Evolutionary conservation across 768 basidiomycete genomes (phyloP), one percentile per base, ranked within the genome.

Genomic region (Leucosporidium scottii): DNA sequence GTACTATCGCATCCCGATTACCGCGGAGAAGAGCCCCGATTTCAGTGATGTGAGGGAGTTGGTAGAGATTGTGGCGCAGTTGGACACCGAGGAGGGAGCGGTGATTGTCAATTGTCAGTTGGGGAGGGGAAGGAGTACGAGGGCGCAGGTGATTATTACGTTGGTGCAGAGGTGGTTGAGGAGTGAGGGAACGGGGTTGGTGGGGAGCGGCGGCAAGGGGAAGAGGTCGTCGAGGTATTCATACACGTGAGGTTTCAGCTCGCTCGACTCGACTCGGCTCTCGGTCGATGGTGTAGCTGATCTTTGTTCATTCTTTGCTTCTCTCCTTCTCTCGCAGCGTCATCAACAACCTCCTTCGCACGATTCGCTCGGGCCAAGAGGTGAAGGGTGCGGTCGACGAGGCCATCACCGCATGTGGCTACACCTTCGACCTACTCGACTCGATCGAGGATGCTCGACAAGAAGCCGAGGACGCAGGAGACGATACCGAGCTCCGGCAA

Each of bases 51-150:
- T 91, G 49, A 82, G 86, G 15, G 85, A 85, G 8, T 81, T 85
- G 62, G 83, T 87, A 10, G 82, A 83, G 27, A 83, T 84, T 49
- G 87, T 88, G 0, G 89, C 68, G 10, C 48, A 64, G 49, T 60
- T 69, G 25, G 68, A 70, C 18, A 73, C 75, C 56, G 65, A 66
- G 67, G 73, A 79, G 9, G 58, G 62, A n/a, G 78, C 79, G 8
- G 88, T 98, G 65, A 87, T 99, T 23, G 84, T 99, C 47, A 99
- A 98, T 75, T 96, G 93, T 74, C 96, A 99, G 75, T 84, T 99
- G 20, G 94, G 92, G 6, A 12, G 8, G 68, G 93, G 94, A 15
- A 83, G 96, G 74, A 93, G 91, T 68, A 94, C 93, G 0, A 79
- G 92, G 59, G 87, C 91, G n/a, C 89, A 93, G 23, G 90, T 93